Conservation (phyloP, 495 filamentous ascomycete genomes). For the Mycothermus thermophilus region DNA sequence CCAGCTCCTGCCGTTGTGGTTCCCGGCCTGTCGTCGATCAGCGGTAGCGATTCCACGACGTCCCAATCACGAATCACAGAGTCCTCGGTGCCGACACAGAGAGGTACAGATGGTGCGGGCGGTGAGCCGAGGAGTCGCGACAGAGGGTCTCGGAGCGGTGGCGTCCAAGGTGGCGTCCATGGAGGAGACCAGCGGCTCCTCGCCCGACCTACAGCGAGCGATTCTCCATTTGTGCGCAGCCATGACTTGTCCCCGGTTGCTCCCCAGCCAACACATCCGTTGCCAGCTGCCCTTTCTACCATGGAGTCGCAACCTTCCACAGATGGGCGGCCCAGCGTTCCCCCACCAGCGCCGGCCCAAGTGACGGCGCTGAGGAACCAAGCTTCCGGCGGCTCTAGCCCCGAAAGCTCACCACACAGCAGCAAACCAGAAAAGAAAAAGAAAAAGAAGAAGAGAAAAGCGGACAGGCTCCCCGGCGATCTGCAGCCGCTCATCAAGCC, state of each 20-base stretch:
- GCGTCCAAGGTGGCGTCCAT: slow-evolving; percentile 20
- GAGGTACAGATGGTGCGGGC: slow-evolving; percentile 25
- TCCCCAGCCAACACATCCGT: slow-evolving; percentile 70
- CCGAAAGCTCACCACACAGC: slow-evolving; percentile 38
- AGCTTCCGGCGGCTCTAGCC: slow-evolving; percentile 27
- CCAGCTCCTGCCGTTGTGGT: slow-evolving; percentile 3
- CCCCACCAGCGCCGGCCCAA: slow-evolving; percentile 31
- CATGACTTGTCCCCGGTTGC: slow-evolving; percentile 56
- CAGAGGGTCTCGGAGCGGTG: slow-evolving; percentile 22
- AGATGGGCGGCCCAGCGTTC: slow-evolving; percentile 25
- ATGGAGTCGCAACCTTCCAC: slow-evolving; percentile 46
- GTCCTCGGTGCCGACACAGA: slow-evolving; percentile 21
- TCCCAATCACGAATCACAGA: slow-evolving; percentile 7
- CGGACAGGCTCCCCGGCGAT: slow-evolving; percentile 24
- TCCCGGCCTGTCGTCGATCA: slow-evolving; percentile 9
- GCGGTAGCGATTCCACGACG: slow-evolving; percentile 3
- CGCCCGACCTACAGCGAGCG: slow-evolving; percentile 18
- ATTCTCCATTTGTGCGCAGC: slow-evolving; percentile 26
- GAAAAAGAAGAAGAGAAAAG: slow-evolving; percentile 39
- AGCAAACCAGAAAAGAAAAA: slow-evolving; percentile 28
- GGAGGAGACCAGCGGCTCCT: slow-evolving; percentile 21
- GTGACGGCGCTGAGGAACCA: slow-evolving; percentile 37
- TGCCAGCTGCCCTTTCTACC: too few species aligned
- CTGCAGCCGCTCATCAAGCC: slow-evolving; percentile 52
- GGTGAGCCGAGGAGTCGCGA: slow-evolving; percentile 29